Evolutionary conservation across 179 eudicot genomes (phyloP), one percentile per base, ranked within the genome.

Genomic region (Camellia oleifera): DNA sequence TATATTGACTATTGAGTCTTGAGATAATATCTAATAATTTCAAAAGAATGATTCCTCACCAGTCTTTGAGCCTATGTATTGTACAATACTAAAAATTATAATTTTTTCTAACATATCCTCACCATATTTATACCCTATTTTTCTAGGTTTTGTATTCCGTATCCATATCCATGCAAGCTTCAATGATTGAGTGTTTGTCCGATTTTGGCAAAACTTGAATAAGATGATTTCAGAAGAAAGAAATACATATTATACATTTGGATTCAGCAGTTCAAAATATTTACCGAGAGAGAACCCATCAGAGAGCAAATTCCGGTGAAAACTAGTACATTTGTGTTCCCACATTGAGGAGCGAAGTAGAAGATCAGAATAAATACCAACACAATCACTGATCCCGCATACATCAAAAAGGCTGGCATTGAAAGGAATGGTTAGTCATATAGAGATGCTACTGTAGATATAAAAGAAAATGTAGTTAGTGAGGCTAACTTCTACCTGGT

Each of bases 221-320:
- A 53, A 4, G 26, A 77, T 76, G 17, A 17, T 52, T 67, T 77
- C 17, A 65, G 32, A 78, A 42, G 50, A 53, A 78, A 40, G 26
- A 68, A 78, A 54, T 26, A 46, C 12, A 15, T 4, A 18, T 2
- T 54, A 14, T 9, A 20, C 57, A 2, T 20, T 48, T 58, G 54
- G 50, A 63, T 4, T 20, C 46, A 15, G 26, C 44, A 78, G 72
- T 53, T 18, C 46, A 78, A 75, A 63, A 54, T 69, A 70, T 61
- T 80, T 92, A 91, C 97, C 91, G 94, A 89, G 85, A 92, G 91
- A 77, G 97, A 92, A 66, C 97, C 94, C 87, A 92, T 88, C 83
- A 92, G 79, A 14, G 97, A 92, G 78, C 96, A 92, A 71, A 92
- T 91, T 74, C 96, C 94, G 1, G 88, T 88, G 90, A 85, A 92